A percentile compares a stretch with the other conserved stretches of the same genome.
Conservation (phyloP, 768 basidiomycete genomes). For the Lyophyllum shimeji region DNA sequence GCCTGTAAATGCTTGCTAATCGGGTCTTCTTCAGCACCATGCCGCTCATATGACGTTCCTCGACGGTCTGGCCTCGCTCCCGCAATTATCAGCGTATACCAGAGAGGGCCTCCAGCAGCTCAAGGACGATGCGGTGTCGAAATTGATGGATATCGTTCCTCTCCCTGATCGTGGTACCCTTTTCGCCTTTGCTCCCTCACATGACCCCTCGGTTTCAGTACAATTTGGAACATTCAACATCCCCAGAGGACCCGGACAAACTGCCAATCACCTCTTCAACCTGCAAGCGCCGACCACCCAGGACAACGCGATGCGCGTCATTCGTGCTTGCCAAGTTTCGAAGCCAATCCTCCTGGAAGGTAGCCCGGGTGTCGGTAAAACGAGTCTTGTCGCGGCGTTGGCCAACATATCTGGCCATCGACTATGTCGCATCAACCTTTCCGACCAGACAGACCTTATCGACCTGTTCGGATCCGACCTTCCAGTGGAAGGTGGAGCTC, state of each 20-base stretch:
- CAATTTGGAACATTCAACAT: slow-evolving; percentile 78
- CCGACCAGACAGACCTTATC: slow-evolving; percentile 95
- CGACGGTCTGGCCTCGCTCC: slow-evolving; percentile 82
- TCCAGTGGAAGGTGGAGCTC: slow-evolving; percentile 86
- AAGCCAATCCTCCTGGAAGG: slow-evolving; percentile 97
- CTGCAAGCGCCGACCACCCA: slow-evolving; percentile 87
- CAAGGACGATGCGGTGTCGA: slow-evolving; percentile 52
- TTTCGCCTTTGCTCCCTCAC: slow-evolving; percentile 22
- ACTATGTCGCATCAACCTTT: slow-evolving; percentile 92
- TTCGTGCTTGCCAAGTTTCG: slow-evolving; percentile 83
- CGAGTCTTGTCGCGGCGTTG: slow-evolving; percentile 86
- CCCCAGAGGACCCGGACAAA: slow-evolving; percentile 48
- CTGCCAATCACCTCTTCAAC: slow-evolving; percentile 57
- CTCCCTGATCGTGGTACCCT: slow-evolving; percentile 29
- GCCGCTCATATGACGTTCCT: slow-evolving; percentile 91
- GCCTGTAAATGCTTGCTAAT: slow-evolving; percentile 7
- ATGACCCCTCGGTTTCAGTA: slow-evolving; percentile 37
- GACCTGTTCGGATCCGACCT: slow-evolving; percentile 97
- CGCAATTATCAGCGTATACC: slow-evolving; percentile 69
- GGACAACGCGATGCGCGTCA: slow-evolving; percentile 83
- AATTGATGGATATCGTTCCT: slow-evolving; percentile 60
- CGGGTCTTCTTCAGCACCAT: slow-evolving; percentile 63
- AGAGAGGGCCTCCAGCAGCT: slow-evolving; percentile 56
- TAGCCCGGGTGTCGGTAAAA: slow-evolving; percentile 98
- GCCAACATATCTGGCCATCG: slow-evolving; percentile 76